Percentiles rank a stretch among this genome's conserved stretches.
Evolutionary conservation across 129 eudicot species (phyloP).

Genomic region (Flaveria bidentis): DNA sequence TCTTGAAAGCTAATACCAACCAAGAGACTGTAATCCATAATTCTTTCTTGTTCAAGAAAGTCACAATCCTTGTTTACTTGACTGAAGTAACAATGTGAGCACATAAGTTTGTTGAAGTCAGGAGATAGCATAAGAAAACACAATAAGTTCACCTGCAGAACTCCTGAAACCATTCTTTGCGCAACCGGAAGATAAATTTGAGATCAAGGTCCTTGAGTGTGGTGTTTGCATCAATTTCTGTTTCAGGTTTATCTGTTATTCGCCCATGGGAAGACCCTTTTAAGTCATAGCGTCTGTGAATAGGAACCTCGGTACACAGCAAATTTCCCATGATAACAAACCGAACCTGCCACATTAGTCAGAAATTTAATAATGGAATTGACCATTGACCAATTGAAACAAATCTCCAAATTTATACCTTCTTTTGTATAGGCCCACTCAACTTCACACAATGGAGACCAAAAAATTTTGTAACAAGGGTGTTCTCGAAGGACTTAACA

Average conservation of each 20-base stretch:
- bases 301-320: slow-evolving; percentile 66
- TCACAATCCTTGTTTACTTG: slow-evolving; percentile 88
- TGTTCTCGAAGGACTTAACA: slow-evolving; percentile 70
- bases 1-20: slow-evolving; percentile 82
- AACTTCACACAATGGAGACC: slow-evolving; percentile 95
- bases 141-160: slow-evolving; percentile 59
- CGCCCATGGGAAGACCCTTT: slow-evolving; percentile 96
- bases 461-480: slow-evolving; percentile 74
- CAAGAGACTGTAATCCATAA: slow-evolving; percentile 92
- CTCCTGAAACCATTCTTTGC: slow-evolving; percentile 78
- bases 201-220: slow-evolving; percentile 93
- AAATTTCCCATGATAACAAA: slow-evolving; percentile 93
- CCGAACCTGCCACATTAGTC: slow-evolving; percentile 62
- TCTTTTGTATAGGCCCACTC: slow-evolving; percentile 85
- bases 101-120: slow-evolving; percentile 9
- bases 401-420: slow-evolving; percentile 48
- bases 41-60: slow-evolving; percentile 88
- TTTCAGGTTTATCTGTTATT: slow-evolving; percentile 76
- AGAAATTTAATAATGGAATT: slow-evolving; percentile 6
- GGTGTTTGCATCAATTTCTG: slow-evolving; percentile 78
- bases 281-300: slow-evolving; percentile 86
- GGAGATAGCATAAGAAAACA: background rate
- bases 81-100: slow-evolving; percentile 33
- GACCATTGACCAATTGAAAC: slow-evolving; percentile 1
- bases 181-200: slow-evolving; percentile 70